Evolutionary conservation across 495 filamentous ascomycete species (phyloP).

Genomic region (Penicillium steckii): DNA sequence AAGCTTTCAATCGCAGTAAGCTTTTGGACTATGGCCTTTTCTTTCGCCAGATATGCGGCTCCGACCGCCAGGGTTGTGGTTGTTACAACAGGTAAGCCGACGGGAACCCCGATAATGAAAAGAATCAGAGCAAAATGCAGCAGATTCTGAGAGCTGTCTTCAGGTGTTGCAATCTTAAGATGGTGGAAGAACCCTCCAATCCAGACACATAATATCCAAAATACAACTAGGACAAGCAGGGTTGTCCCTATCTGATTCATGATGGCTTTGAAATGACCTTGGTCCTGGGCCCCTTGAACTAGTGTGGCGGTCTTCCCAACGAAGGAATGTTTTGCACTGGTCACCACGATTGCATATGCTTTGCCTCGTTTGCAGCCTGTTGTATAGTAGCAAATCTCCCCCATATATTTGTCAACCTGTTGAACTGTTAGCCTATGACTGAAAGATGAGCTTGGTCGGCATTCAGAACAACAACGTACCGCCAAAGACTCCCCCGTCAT

Average conservation of each 20-base stretch:
- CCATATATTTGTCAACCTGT: slow-evolving; percentile 79
- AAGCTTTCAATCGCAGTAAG: slow-evolving; percentile 74
- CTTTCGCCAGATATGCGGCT: slow-evolving; percentile 70
- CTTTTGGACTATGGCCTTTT: slow-evolving; percentile 76
- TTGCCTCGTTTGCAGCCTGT: slow-evolving; percentile 79
- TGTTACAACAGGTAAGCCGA: slow-evolving; percentile 73
- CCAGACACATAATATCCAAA: slow-evolving; percentile 70
- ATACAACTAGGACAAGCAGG: slow-evolving; percentile 68
- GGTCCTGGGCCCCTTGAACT: slow-evolving; percentile 68
- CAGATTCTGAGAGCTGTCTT: slow-evolving; percentile 49
- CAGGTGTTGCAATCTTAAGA: slow-evolving; percentile 63
- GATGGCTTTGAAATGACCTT: slow-evolving; percentile 79
- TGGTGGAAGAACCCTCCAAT: slow-evolving; percentile 76
- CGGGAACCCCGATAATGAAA: slow-evolving; percentile 71
- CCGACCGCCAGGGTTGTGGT: slow-evolving; percentile 75
- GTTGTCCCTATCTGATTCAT: slow-evolving; percentile 79
- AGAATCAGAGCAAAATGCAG: slow-evolving; percentile 68
- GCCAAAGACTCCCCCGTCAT: slow-evolving; percentile 78
- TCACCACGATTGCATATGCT: slow-evolving; percentile 64
- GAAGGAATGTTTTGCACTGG: slow-evolving; percentile 66
- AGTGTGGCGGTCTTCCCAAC: slow-evolving; percentile 70
- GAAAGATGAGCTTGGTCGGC: no score
- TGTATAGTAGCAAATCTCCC: slow-evolving; percentile 69
- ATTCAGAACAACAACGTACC: no score
- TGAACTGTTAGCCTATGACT: no score